Evolutionary conservation across 306 rosid species (phyloP), one percentile per base, ranked within the genome.

Genomic region (Prinsepia uniflora): DNA sequence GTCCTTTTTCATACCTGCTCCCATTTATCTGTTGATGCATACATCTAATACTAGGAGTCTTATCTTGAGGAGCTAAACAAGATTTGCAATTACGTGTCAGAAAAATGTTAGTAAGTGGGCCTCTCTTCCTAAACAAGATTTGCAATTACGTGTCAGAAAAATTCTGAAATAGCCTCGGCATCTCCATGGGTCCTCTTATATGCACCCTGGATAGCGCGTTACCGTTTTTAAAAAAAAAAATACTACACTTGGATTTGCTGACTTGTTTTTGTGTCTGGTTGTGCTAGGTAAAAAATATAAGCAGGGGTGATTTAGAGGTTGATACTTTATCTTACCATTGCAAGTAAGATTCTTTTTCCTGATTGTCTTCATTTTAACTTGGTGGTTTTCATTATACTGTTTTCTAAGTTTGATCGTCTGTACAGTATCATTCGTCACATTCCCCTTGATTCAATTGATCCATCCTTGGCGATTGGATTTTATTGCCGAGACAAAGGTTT

Each of bases 401-500:
- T 14, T 47, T 5, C 50, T 43, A 14, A 11, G 8, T 54, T 41
- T 66, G 62, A 3, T 30, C 36, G 36, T 30, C 36, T 30, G 36
- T 30, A 30, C 86, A 92, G 98, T 69, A 67, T 86, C 64, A 42
- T 82, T 65, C 85, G 92, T 57, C 92, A 89, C 81, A 86, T 90
- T 5, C 86, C 91, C 40, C 79, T 94, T 43, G 96, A 91, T 64
- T 78, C 89, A 15, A 86, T 94, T 49, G 99, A 94, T 81, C 90
- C 99, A 67, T 94, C 99, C 64, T 75, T 94, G 75, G 99, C 99
- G 52, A 86, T 94, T 75, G 99, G 99, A 69, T 94, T 94, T 84
- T 94, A 90, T 82, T 94, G 99, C 76, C 95, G 91, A 30, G 88
- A 87, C 78, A 91, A 83, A 91, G 96, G 98, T 92, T 54, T 71